phyloP scores from a whole-genome alignment of 2,329 filamentous ascomycete species.

The Cordyceps militaris region DNA sequence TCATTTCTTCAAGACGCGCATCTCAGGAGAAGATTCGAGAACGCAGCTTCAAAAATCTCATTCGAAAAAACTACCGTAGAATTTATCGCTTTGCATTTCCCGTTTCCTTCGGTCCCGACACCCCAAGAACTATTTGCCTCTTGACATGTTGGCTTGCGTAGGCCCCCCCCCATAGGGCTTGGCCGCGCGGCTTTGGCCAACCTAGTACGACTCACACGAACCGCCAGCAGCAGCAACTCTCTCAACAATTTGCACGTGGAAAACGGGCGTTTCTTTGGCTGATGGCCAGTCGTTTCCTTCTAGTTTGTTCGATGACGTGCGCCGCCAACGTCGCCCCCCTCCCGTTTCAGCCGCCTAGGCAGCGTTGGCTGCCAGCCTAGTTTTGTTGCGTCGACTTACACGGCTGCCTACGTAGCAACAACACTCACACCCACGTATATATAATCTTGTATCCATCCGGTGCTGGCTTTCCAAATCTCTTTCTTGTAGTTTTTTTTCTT shows the following conservation, averaged over 20 bases:
- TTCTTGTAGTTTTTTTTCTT: not conserved
- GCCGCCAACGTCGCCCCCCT: not conserved
- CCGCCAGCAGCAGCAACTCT: not conserved
- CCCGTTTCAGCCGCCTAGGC: constrained; percentile 7
- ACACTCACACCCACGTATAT: no score
- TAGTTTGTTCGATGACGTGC: constrained; percentile 4
- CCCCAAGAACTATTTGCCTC: not conserved
- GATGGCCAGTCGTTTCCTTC: not conserved
- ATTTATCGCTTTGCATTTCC: not conserved
- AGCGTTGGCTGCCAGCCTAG: not conserved
- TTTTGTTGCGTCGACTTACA: not conserved
- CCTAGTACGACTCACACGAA: constrained; percentile 1
- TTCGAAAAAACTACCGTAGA: not conserved
- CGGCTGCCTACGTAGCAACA: no score
- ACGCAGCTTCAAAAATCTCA: no score
- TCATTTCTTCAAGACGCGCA: no score
- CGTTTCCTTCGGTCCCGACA: not conserved
- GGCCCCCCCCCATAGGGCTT: constrained; percentile 2
- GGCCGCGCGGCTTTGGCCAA: constrained; percentile 9
- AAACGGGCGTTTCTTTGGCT: no score
- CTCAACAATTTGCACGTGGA: not conserved
- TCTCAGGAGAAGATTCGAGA: no score
- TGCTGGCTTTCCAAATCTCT: not conserved
- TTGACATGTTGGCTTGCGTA: constrained; percentile 3
- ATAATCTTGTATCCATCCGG: not conserved